A percentile compares a stretch with the other conserved stretches of the same genome.
Evolutionary conservation across 371 early-diverging fungal genomes (phyloP).

Genomic region (Zopfochytrium polystomum): DNA sequence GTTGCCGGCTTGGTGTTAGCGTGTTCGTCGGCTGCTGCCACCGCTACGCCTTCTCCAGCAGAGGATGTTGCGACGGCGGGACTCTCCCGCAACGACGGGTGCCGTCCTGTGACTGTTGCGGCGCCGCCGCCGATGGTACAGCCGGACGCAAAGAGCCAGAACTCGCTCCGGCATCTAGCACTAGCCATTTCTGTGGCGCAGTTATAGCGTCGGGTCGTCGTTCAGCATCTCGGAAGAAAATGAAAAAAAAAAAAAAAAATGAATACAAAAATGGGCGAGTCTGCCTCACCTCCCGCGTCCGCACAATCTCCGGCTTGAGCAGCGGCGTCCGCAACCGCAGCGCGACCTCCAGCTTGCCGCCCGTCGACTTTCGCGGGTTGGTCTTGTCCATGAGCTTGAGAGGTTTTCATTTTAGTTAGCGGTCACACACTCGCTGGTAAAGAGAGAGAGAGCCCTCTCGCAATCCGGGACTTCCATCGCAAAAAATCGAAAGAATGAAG

Average conservation of each 20-base stretch:
- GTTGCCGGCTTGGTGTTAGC: background rate
- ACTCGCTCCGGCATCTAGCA: too few species aligned
- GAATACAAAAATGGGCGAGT: background rate
- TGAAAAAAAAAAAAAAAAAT: background rate
- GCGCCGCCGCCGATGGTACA: conserved; percentile 5
- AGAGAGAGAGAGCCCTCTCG: background rate
- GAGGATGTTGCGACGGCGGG: conserved; percentile 17
- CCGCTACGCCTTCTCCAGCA: too few species aligned
- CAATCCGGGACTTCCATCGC: background rate
- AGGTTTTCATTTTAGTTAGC: background rate
- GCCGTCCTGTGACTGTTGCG: background rate
- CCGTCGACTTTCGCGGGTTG: conserved; percentile 60
- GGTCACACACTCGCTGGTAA: background rate
- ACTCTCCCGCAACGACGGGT: background rate
- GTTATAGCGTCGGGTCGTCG: background rate
- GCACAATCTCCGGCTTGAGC: conserved; percentile 56
- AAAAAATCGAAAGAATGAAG: background rate
- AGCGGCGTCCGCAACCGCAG: conserved; percentile 68
- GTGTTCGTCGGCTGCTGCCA: conserved; percentile 1
- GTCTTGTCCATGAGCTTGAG: conserved; percentile 48
- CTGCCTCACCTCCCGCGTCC: background rate
- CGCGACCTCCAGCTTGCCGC: conserved; percentile 67
- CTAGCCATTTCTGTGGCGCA: too few species aligned
- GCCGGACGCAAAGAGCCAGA: background rate
- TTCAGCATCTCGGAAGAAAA: background rate